A percentile compares a stretch with the other conserved stretches of the same genome.
These are phyloP conservation scores for Zymoseptoria passerinii DNA, from an alignment of 2,329 filamentous ascomycete genomes.

Conservation along the genomic window DNA sequence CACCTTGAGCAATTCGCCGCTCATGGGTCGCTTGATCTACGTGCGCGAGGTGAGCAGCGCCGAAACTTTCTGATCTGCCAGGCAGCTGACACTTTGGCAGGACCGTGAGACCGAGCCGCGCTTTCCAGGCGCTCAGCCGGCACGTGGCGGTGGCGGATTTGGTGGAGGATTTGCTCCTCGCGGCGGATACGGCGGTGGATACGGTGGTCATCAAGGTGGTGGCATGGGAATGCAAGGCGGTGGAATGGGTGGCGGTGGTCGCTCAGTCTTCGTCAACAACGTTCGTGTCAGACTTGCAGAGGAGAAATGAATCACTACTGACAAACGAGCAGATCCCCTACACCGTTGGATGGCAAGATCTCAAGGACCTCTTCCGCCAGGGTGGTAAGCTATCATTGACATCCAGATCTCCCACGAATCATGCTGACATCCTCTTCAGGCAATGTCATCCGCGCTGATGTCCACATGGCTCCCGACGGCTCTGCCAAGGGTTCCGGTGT, in stretches of 20 bases:
- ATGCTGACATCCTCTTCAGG: slow-evolving; percentile 47
- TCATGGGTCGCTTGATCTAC: slow-evolving; percentile 97
- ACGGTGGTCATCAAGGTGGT: slow-evolving; percentile 15
- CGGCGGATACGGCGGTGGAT: slow-evolving; percentile 39
- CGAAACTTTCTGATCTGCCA: background rate
- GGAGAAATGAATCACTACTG: slow-evolving; percentile 14
- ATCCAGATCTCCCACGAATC: background rate
- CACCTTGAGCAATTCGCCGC: slow-evolving; percentile 96
- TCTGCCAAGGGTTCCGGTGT: slow-evolving; percentile 95
- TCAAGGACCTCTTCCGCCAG: slow-evolving; percentile 98
- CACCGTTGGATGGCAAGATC: slow-evolving; percentile 95
- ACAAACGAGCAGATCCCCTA: slow-evolving; percentile 68
- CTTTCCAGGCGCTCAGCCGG: slow-evolving; percentile 43
- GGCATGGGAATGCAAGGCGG: slow-evolving; percentile 41
- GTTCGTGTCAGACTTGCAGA: slow-evolving; percentile 55
- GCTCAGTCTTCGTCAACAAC: slow-evolving; percentile 96
- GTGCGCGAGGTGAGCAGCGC: slow-evolving; percentile 73
- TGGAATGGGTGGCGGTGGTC: slow-evolving; percentile 54
- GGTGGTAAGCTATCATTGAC: slow-evolving; percentile 61
- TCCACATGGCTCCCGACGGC: slow-evolving; percentile 84
- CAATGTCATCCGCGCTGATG: slow-evolving; percentile 85
- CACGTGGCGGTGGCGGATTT: slow-evolving; percentile 51
- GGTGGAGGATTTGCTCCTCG: slow-evolving; percentile 45
- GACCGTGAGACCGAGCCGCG: slow-evolving; percentile 97
- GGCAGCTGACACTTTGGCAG: slow-evolving; percentile 39